Evolutionary conservation across 2,329 filamentous ascomycete species (phyloP).

Genomic region (Lithohypha guttulata): DNA sequence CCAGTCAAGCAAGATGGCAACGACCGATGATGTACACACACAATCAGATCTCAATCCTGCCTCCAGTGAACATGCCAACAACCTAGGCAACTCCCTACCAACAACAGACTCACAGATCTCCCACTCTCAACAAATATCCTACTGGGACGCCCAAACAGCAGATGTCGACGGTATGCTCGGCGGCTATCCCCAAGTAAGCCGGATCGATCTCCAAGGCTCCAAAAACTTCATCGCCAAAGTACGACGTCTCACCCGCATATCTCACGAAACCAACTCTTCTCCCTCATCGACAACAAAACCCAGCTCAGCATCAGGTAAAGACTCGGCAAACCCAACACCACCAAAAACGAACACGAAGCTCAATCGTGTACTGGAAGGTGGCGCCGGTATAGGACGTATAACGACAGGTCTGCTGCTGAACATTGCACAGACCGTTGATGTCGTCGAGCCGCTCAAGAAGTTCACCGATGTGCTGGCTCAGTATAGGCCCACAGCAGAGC

Average conservation of each 20-base stretch:
- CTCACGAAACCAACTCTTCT: background rate
- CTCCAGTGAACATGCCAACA: no score
- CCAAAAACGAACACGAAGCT: constrained; percentile 21
- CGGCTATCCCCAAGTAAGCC: constrained; percentile 56
- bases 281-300: background rate
- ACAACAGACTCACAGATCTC: constrained; percentile 26
- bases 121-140: constrained; percentile 27
- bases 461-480: constrained; percentile 55
- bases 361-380: constrained; percentile 43
- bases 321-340: background rate
- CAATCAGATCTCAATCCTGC: no score
- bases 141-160: constrained; percentile 30
- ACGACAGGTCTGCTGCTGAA: constrained; percentile 65
- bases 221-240: constrained; percentile 60
- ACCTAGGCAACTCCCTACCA: background rate
- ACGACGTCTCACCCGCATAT: constrained; percentile 27
- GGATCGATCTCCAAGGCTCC: constrained; percentile 61
- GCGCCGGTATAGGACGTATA: constrained; percentile 68
- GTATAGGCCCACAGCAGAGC: background rate
- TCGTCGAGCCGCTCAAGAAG: constrained; percentile 74
- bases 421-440: constrained; percentile 61
- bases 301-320: background rate
- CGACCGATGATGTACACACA: no score
- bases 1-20: no score
- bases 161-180: constrained; percentile 68